Evolutionary conservation across 1,284 basidiomycete genomes (phyloP), one percentile per base, ranked within the genome.

Genomic region (Boletus hoseneyae): DNA sequence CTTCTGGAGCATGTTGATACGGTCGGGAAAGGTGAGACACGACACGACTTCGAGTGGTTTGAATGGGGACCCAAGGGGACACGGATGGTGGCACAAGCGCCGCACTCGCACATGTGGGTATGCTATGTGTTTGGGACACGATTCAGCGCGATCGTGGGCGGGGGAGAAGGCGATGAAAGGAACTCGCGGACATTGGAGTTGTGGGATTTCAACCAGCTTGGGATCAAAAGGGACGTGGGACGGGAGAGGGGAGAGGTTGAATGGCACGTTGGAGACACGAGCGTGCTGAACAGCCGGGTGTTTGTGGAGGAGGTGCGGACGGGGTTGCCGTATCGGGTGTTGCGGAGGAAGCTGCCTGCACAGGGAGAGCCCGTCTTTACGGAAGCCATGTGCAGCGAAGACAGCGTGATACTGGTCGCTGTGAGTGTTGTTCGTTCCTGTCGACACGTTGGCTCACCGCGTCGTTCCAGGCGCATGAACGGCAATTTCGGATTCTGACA

Each of bases 61-160:
- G 65, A 69, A 34, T 85, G 83, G 83, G 79, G 79, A 15, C 73
- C 73, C 3, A 45, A 39, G 15, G 73, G 73, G 4, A 73, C 74
- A 15, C 75, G 78, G 19, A 59, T 79, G 54, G 56, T 78, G 29
- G 63, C 65, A 9, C 57, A 56, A 27, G 58, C 59, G 11, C 57
- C 57, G 27, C 70, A 70, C 39, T 75, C 74, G 32, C 50, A 63
- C 15, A 62, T 70, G 16, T 85, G 79, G 79, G 78, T 80, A 7
- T 85, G 83, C 66, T 81, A 78, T 57, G 75, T 82, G 23, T 75
- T 73, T 58, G 82, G 82, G 13, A 73, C 72, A 38, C 72, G 71
- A 50, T 80, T 71, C 49, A 73, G 68, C 53, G 70, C 55, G 45
- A 61, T 56, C 44, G 48, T 47, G 32, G 45, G 54, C 4, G 42